These are phyloP conservation scores for Evernia prunastri DNA, from an alignment of 495 filamentous ascomycete species.

Conservation along the genomic window DNA sequence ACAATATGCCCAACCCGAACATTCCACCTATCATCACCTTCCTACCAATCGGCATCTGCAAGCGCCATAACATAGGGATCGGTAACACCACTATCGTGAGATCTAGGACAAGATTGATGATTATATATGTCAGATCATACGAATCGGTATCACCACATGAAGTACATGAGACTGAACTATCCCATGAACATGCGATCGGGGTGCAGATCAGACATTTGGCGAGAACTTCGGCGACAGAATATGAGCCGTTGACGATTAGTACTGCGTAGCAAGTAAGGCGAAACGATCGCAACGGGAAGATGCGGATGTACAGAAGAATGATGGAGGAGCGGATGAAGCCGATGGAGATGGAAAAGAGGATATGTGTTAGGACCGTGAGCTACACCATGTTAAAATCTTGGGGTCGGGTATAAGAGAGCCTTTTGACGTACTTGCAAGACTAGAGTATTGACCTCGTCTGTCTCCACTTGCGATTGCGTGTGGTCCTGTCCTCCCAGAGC, in stretches of 20 bases:
- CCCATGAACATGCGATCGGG: conserved; percentile 31
- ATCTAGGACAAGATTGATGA: conserved; percentile 33
- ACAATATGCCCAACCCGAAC: conserved; percentile 24
- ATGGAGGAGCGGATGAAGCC: conserved; percentile 36
- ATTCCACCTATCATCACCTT: conserved; percentile 27
- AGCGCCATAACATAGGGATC: conserved; percentile 39
- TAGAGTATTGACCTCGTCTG: too few species aligned
- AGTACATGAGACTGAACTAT: conserved; percentile 24
- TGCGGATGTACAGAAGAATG: conserved; percentile 38
- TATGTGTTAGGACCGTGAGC: conserved; percentile 10
- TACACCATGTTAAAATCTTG: too few species aligned
- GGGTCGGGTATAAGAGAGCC: too few species aligned
- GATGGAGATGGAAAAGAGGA: conserved; percentile 27
- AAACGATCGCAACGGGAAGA: conserved; percentile 32
- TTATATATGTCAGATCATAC: conserved; percentile 31
- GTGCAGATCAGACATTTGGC: conserved; percentile 32
- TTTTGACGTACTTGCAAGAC: too few species aligned
- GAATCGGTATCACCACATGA: conserved; percentile 29
- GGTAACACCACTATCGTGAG: conserved; percentile 36
- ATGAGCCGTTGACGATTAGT: conserved; percentile 18
- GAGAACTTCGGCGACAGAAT: conserved; percentile 23
- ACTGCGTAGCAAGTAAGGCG: conserved; percentile 32
- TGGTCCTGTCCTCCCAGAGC: too few species aligned
- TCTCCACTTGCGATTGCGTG: too few species aligned
- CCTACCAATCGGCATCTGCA: conserved; percentile 34